Base-by-base conservation (phyloP, 1,284 basidiomycete genomes). In the Mycosarcoma mackinlayi region DNA sequence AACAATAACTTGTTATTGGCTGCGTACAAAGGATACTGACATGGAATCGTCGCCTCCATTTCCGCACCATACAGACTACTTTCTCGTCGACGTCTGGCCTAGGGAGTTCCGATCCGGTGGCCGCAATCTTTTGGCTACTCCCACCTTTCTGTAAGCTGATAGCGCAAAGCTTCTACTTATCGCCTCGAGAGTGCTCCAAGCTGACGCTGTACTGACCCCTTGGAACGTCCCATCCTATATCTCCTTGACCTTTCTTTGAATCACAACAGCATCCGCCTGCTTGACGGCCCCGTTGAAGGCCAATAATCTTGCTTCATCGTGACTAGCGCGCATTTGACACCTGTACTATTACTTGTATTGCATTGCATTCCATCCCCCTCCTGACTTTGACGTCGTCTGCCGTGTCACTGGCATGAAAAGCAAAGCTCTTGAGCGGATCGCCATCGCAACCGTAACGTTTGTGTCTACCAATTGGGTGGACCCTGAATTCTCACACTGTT, bases 61-160 rank as follows among this genome's bases (percentile, higher is more conserved):
- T 53, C 14, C 4, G 16, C 25, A 33, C 19, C 14, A 18, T 14
- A 18, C 60, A 75, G 77, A 77, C 45, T 96, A 94, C 89, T 98
- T 98, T 84, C 84, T 96, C 75, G 87, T 92, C 52, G 94, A 97
- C 76, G 91, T 95, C 2, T 98, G 95, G 96, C 90, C 91, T 23
- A 86, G 92, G 61, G 95, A 98, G 84, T 91, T 94, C 88, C 85
- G 89, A 3, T 91, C 91, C 18, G 91, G 91, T 0, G 87, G 87
- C 48, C 88, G 88, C 2, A 84, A 90, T 44, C 87, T 93, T 74
- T 90, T 91, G 57, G 89, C 90, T 53, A 90, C 93, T 1, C 94
- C 94, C 0, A 84, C 86, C 21, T 74, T 87, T 48, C 79, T 96
- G 93, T 96, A 78, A 86, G 93, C 89, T 31, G 30, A 8, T 31